Conservation (phyloP, 1,139 yeast genomes). For the Suhomyces choctaworum region DNA sequence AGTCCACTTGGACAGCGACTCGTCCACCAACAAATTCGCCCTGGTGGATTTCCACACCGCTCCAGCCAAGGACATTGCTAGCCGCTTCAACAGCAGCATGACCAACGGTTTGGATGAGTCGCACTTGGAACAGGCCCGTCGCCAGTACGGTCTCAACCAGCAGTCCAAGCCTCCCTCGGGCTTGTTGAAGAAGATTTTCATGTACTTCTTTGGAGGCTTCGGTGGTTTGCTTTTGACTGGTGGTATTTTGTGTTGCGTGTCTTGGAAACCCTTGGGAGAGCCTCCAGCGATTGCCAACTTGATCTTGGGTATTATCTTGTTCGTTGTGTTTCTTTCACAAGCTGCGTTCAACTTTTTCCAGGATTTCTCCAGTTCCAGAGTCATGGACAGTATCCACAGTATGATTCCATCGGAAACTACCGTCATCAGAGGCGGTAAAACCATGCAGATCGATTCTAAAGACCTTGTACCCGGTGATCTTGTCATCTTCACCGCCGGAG, state of each 20-base stretch:
- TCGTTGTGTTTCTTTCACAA: conserved; percentile 47
- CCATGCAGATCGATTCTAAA: conserved; percentile 19
- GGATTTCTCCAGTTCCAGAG: conserved; percentile 50
- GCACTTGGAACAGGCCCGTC: conserved; percentile 18
- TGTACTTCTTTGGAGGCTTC: conserved; percentile 53
- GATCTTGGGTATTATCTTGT: conserved; percentile 45
- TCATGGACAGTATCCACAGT: conserved; percentile 49
- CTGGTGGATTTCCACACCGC: conserved; percentile 29
- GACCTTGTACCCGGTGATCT: conserved; percentile 36
- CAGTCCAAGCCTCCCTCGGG: conserved; percentile 42
- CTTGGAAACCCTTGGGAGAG: conserved; percentile 54
- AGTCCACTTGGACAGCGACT: conserved; percentile 4
- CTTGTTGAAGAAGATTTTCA: conserved; percentile 31
- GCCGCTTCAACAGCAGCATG: conserved; percentile 23
- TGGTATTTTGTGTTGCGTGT: conserved; percentile 46
- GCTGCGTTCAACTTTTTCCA: conserved; percentile 52
- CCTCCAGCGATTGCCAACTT: conserved; percentile 52
- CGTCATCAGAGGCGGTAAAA: conserved; percentile 26
- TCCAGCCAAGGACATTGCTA: conserved; percentile 21
- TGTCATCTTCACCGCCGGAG: conserved; percentile 25
- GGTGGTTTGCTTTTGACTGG: conserved; percentile 46
- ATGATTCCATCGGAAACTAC: conserved; percentile 42
- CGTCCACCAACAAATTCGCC: conserved; percentile 20
- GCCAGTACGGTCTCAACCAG: conserved; percentile 36
- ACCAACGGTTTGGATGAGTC: conserved; percentile 20